Evolutionary conservation across 129 eudicot genomes (phyloP), one percentile per base, ranked within the genome.

Genomic region (Centaurea solstitialis): DNA sequence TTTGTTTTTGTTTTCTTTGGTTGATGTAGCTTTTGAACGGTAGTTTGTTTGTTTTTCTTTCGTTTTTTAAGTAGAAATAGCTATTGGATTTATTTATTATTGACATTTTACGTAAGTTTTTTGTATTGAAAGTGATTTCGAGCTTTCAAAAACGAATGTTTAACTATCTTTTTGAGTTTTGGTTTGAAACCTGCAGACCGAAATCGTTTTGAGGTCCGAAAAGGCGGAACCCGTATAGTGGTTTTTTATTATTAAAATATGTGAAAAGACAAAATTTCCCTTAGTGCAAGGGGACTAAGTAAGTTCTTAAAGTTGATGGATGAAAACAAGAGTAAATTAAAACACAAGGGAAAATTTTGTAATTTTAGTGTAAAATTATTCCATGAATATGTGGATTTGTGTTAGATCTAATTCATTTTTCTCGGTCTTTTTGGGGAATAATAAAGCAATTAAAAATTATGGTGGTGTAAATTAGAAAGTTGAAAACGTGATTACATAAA

Each of bases 61-160:
- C 61, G 71, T 72, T 83, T 57, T 72, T 64, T 12, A 67, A 65
- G 38, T 57, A 80, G 78, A 87, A 38, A 71, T 53, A 83, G 80
- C 68, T 83, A 87, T 87, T 87, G 85, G 83, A 87, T 87, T 87
- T 77, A 84, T 87, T 87, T 87, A 69, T 84, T 84, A 70, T 76
- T 76, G 82, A 80, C 76, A 20, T 71, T 75, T n/a, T 67, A 43
- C 41, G 3, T 79, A 71, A 35, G 18, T 11, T 79, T 3, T 50
- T 12, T 28, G 59, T 70, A 38, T 71, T 79, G 64, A 67, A 37
- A 37, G 39, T 15, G 9, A 30, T 37, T 79, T 61, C 9, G 59
- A 76, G 37, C 62, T 76, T 17, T 64, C 0, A 76, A 18, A 41
- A n/a, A 72, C 18, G 37, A 41, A 1, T 22, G 38, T 22, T 64